phyloP scores from a whole-genome alignment of 1,139 yeast genomes.

The Dujonia santamariae region DNA sequence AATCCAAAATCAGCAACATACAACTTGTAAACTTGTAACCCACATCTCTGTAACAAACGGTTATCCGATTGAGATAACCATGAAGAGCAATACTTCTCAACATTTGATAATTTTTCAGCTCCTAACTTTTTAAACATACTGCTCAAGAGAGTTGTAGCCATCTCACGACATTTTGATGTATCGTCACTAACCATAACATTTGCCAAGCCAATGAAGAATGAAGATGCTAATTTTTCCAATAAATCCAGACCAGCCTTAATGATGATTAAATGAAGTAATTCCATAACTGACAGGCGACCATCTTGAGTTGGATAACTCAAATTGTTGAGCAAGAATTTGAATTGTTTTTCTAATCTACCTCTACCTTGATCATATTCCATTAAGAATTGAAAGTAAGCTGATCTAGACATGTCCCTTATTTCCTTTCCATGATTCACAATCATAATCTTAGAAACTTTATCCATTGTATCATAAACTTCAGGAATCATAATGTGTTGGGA shows the following conservation, averaged over 20 bases:
- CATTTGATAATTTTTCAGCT: slow-evolving; percentile 34
- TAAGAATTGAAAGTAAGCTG: slow-evolving; percentile 78
- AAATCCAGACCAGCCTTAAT: slow-evolving; percentile 64
- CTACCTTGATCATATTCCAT: slow-evolving; percentile 95
- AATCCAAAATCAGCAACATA: slow-evolving; percentile 52
- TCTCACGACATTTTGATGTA: slow-evolving; percentile 77
- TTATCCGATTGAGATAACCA: slow-evolving; percentile 69
- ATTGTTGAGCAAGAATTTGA: slow-evolving; percentile 79
- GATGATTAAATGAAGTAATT: slow-evolving; percentile 69
- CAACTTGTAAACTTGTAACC: slow-evolving; percentile 69
- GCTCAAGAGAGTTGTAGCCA: slow-evolving; percentile 66
- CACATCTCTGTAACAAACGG: slow-evolving; percentile 64
- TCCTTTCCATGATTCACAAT: slow-evolving; percentile 83
- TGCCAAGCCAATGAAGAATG: slow-evolving; percentile 81
- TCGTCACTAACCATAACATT: slow-evolving; percentile 79
- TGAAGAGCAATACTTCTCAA: slow-evolving; percentile 57
- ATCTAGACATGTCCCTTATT: slow-evolving; percentile 82
- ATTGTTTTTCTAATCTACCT: slow-evolving; percentile 79
- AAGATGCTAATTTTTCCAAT: slow-evolving; percentile 58
- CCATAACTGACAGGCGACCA: slow-evolving; percentile 92
- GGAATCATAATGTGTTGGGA: slow-evolving; percentile 75
- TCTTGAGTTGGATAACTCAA: slow-evolving; percentile 79
- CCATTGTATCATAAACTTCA: slow-evolving; percentile 89
- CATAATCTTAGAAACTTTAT: slow-evolving; percentile 78
- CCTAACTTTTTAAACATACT: slow-evolving; percentile 55